Percentiles rank a stretch among this genome's conserved stretches.
Conservation (phyloP, 805 yeast genomes). For the Zygoascus ofunaensis region DNA sequence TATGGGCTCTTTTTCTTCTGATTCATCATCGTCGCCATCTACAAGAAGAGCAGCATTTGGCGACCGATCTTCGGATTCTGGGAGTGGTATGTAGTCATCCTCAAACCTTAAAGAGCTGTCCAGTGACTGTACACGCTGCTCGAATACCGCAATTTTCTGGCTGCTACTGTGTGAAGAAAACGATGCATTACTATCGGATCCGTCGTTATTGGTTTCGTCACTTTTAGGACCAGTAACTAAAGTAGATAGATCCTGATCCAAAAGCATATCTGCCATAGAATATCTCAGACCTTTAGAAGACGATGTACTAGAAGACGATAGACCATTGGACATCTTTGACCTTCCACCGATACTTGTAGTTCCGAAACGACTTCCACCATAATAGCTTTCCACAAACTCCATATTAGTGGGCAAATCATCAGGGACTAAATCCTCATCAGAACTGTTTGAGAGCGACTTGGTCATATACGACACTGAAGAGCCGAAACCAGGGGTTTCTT, state of each 20-base stretch:
- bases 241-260: constrained; percentile 24
- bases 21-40: background rate
- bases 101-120: constrained; percentile 12
- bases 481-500: constrained; percentile 25
- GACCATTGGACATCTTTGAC: background rate
- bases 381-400: constrained; percentile 27
- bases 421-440: constrained; percentile 21
- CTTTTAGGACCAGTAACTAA: background rate
- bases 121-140: constrained; percentile 14
- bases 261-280: constrained; percentile 22
- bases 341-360: constrained; percentile 6
- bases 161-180: constrained; percentile 1
- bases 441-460: background rate
- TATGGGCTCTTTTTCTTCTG: background rate
- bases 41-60: background rate
- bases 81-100: constrained; percentile 20
- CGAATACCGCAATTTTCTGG: constrained; percentile 11
- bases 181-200: background rate
- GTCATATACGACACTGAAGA: constrained; percentile 31
- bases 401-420: constrained; percentile 21
- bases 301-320: constrained; percentile 9
- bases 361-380: constrained; percentile 17
- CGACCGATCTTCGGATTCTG: constrained; percentile 9
- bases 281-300: constrained; percentile 10
- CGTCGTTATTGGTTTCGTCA: too few relatives aligned